Conservation (phyloP, 768 basidiomycete genomes). For the Tephrocybe sp. region DNA sequence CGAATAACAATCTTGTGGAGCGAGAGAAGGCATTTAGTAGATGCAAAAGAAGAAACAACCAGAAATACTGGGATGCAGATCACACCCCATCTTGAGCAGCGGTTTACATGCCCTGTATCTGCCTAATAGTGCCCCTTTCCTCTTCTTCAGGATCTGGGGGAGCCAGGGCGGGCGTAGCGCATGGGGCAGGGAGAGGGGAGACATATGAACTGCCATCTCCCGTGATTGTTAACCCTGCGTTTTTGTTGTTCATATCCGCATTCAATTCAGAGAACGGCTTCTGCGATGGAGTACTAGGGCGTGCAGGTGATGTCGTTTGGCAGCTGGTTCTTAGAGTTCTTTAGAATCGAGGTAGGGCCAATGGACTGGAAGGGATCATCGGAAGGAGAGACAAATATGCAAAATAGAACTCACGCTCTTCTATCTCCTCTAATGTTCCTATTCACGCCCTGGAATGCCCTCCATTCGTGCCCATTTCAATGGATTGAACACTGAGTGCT, state of each 20-base stretch:
- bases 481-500: no score
- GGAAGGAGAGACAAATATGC: no score
- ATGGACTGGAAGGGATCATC: no score
- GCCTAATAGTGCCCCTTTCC: conserved; percentile 34
- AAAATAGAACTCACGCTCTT: no score
- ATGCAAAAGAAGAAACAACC: conserved; percentile 13
- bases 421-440: no score
- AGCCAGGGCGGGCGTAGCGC: conserved; percentile 29
- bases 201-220: conserved; percentile 17
- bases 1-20: no score
- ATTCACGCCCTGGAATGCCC: no score
- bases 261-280: conserved; percentile 1
- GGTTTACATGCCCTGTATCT: conserved; percentile 48
- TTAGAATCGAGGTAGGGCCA: background rate
- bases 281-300: background rate
- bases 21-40: conserved; percentile 4
- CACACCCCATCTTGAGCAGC: conserved; percentile 47
- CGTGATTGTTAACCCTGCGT: conserved; percentile 17
- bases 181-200: conserved; percentile 30
- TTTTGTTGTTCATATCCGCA: conserved; percentile 1
- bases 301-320: background rate
- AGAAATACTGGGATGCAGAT: conserved; percentile 39
- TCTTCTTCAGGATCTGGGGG: conserved; percentile 42
- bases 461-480: no score
- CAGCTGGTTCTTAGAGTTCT: background rate